A percentile compares a stretch with the other conserved stretches of the same genome.
Evolutionary conservation across 257 asterid genomes (phyloP).

Genomic region (Paulownia fortunei): DNA sequence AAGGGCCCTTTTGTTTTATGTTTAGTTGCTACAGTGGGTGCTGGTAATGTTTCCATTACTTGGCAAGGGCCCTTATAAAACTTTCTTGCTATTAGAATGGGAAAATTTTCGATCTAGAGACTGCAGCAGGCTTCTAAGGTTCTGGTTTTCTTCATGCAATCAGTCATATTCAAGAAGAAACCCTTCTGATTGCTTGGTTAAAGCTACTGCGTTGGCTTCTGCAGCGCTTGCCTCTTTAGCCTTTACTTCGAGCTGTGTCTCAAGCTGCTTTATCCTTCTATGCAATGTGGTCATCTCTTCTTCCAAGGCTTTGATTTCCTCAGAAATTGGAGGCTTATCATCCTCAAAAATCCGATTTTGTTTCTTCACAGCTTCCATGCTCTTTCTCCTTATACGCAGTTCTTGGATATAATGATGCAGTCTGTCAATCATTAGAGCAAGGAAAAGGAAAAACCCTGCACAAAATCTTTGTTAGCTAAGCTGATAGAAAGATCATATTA

Average conservation of each 20-base stretch:
- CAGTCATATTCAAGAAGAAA: slow-evolving; percentile 89
- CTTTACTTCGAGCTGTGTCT: slow-evolving; percentile 61
- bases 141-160: slow-evolving; percentile 82
- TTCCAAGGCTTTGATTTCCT: slow-evolving; percentile 61
- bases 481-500: neutral
- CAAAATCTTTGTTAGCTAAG: too few relatives aligned
- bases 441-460: slow-evolving; percentile 86
- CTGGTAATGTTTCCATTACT: too few relatives aligned
- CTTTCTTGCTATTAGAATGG: slow-evolving; percentile 75
- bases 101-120: slow-evolving; percentile 71
- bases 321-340: slow-evolving; percentile 44
- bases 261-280: slow-evolving; percentile 59
- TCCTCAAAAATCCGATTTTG: slow-evolving; percentile 68
- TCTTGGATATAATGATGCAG: slow-evolving; percentile 87
- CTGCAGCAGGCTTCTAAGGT: slow-evolving; percentile 74
- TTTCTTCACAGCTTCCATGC: slow-evolving; percentile 72
- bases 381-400: slow-evolving; percentile 76
- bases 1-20: too few relatives aligned
- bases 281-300: slow-evolving; percentile 54
- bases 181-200: slow-evolving; percentile 89
- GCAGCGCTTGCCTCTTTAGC: slow-evolving; percentile 61
- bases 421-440: slow-evolving; percentile 79
- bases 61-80: slow-evolving; percentile 47
- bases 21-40: too few relatives aligned
- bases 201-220: slow-evolving; percentile 74